Percentiles rank a stretch among this genome's conserved stretches.
Evolutionary conservation across 2,329 filamentous ascomycete genomes (phyloP).

Genomic region (Fusarium buxicola): DNA sequence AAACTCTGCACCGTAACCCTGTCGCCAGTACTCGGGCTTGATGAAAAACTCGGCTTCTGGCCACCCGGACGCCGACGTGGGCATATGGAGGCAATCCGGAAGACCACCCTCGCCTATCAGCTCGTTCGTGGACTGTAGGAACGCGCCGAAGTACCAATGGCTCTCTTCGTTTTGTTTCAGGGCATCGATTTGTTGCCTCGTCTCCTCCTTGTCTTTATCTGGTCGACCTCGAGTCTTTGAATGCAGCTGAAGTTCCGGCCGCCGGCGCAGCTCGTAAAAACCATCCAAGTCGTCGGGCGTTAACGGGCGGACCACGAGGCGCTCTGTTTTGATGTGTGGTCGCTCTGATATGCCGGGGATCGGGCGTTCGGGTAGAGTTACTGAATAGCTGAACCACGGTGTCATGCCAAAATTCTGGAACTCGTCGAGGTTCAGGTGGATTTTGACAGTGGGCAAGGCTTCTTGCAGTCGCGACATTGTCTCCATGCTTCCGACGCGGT

Average conservation of each 20-base stretch:
- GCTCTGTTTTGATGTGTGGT: slow-evolving; percentile 26
- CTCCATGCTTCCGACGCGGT: slow-evolving; percentile 16
- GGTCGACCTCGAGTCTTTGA: slow-evolving; percentile 28
- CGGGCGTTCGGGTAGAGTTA: slow-evolving; percentile 29
- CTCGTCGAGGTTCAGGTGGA: slow-evolving; percentile 16
- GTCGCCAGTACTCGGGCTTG: slow-evolving; percentile 28
- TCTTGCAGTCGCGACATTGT: slow-evolving; percentile 27
- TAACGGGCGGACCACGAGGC: slow-evolving; percentile 29
- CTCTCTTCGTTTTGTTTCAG: slow-evolving; percentile 21
- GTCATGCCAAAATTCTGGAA: slow-evolving; percentile 30
- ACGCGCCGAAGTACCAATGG: slow-evolving; percentile 36
- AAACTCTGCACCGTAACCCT: slow-evolving; percentile 34
- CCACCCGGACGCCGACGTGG: slow-evolving; percentile 29
- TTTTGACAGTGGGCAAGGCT: slow-evolving; percentile 14
- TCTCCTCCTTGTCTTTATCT: slow-evolving; percentile 28
- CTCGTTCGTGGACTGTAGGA: slow-evolving; percentile 29
- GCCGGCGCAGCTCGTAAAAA: slow-evolving; percentile 28
- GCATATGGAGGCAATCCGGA: slow-evolving; percentile 25
- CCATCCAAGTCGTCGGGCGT: slow-evolving; percentile 26
- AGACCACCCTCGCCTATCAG: slow-evolving; percentile 35
- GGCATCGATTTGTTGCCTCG: slow-evolving; percentile 17
- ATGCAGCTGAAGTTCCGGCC: slow-evolving; percentile 7
- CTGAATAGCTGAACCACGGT: slow-evolving; percentile 38
- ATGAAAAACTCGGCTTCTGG: slow-evolving; percentile 36
- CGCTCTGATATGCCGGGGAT: slow-evolving; percentile 27